A percentile compares a stretch with the other conserved stretches of the same genome.
Evolutionary conservation across 148 eudicot species (phyloP).

Genomic region (Chenopodium album): DNA sequence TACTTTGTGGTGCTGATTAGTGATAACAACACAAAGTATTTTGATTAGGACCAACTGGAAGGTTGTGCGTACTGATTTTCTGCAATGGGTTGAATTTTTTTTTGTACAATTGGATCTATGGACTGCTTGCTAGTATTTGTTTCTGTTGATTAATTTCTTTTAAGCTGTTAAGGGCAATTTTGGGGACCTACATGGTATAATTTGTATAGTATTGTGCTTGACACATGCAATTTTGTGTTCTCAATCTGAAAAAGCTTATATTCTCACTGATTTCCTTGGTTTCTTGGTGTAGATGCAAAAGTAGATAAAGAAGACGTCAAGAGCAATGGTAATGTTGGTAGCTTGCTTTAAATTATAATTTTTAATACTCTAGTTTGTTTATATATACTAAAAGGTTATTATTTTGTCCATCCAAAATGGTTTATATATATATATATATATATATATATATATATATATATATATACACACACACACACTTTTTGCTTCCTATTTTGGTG

Average conservation of each 20-base stretch:
- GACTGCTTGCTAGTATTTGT: not conserved
- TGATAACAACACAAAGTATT: not conserved
- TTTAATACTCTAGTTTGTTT: conserved; percentile 13
- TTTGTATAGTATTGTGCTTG: conserved; percentile 4
- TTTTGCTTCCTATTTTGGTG: not conserved
- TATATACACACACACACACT: too few relatives aligned
- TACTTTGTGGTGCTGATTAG: not conserved
- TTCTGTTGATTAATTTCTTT: not conserved
- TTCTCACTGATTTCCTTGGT: conserved; percentile 10
- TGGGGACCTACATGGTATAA: not conserved
- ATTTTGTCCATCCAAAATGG: not conserved
- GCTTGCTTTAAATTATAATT: not conserved
- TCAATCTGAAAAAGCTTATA: not conserved
- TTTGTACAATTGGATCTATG: not conserved
- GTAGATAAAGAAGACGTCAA: conserved; percentile 88
- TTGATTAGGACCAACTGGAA: not conserved
- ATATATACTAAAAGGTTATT: not conserved
- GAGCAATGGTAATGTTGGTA: conserved; percentile 53
- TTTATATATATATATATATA: too few relatives aligned
- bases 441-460: too few relatives aligned
- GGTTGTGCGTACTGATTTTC: not conserved
- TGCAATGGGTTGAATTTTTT: not conserved
- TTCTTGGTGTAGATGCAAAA: conserved; percentile 62
- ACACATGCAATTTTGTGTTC: not conserved
- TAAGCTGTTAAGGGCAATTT: not conserved